Evolutionary conservation across 2,329 filamentous ascomycete species (phyloP), one percentile per base, ranked within the genome.

Genomic region (Trichoderma harzianum): DNA sequence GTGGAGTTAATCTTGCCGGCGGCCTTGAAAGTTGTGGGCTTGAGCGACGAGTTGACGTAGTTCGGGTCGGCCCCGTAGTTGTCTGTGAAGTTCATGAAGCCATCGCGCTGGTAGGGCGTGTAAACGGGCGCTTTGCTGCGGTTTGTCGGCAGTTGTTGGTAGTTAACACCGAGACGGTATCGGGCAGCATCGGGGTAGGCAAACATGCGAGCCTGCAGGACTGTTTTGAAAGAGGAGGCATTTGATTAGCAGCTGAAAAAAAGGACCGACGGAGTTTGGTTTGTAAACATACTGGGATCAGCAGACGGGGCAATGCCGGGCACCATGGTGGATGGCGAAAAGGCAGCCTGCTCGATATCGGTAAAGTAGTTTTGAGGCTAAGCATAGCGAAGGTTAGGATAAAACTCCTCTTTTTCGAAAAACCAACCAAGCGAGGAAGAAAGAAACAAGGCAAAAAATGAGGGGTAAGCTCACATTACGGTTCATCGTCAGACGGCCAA

Each of bases 401-500:
- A 43, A 51, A 53, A 53, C 47, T 24, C 47, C 21, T 24, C 21
- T 24, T 51, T 51, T 51, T 51, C 43, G 36, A 18, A 39, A 16
- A 39, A 39, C 14, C 6, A n/a, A 43, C 16, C n/a, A 51, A 51
- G 8, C n/a, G 11, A 43, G 36, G 55, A 62, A 26, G 3, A 24
- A 7, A 47, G 18, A 32, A 26, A 32, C 60, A 26, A 14, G 21
- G 16, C 5, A 34, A 21, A 7, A 36, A 30, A 43, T n/a, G 26
- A 21, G n/a, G 14, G 11, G 28, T 6, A 58, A 32, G 91, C 73
- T 87, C 79, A 86, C 82, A 77, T 93, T 93, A 43, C 86, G 86
- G 80, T 93, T 90, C 21, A 94, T 80, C 43, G 89, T 90, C 78
- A 93, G 84, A 75, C 90, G 88, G 64, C 92, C 92, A 12, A 93